phyloP scores from a whole-genome alignment of 768 basidiomycete species.

The Mycena venus region DNA sequence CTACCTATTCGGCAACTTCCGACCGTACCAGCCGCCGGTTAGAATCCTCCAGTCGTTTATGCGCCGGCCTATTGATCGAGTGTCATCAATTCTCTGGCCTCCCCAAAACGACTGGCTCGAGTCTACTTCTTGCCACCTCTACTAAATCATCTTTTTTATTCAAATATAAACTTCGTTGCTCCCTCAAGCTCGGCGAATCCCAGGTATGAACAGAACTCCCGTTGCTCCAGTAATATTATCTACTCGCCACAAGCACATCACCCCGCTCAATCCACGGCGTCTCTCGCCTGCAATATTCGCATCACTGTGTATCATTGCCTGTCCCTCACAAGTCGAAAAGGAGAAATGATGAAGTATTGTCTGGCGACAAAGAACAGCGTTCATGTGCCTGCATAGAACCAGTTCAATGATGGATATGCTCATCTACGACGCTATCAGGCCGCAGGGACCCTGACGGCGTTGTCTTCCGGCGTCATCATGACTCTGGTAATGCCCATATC shows the following conservation, averaged over 20 bases:
- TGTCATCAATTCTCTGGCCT: no score
- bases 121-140: background rate
- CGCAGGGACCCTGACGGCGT: conserved; percentile 26
- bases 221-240: no score
- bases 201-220: background rate
- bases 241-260: conserved; percentile 1
- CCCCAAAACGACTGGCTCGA: no score
- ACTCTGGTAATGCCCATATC: conserved; percentile 1
- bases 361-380: background rate
- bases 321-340: conserved; percentile 23
- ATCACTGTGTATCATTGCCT: conserved; percentile 10
- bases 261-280: conserved; percentile 20
- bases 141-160: background rate
- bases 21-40: no score
- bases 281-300: conserved; percentile 22
- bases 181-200: background rate
- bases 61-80: no score
- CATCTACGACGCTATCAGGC: conserved; percentile 30
- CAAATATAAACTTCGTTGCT: background rate
- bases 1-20: no score
- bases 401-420: conserved; percentile 25
- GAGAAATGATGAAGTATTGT: conserved; percentile 10
- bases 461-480: conserved; percentile 23
- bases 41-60: no score
- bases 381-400: conserved; percentile 8